Base-by-base conservation (phyloP, 176 grass and related monocot species). In the Urochloa ruziziensis region DNA sequence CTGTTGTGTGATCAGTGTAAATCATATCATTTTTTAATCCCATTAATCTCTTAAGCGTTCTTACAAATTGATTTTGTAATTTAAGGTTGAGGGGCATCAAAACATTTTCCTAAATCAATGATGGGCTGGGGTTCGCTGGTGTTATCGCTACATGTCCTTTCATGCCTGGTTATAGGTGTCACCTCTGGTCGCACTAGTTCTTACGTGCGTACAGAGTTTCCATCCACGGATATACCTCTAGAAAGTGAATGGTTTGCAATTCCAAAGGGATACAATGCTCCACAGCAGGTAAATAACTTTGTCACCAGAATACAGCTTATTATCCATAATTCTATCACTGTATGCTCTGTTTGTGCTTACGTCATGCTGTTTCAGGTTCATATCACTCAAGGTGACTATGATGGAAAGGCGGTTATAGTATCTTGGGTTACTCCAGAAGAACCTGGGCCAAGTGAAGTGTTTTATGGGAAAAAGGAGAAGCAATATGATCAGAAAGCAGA, bases 301-400 rank as follows among this genome's bases (percentile, higher is more conserved):
- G 9, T 52, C 10, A 8, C n/a, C 64, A 15, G 74, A 54, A 81
- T 34, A 32, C 46, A 83, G 58, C 72, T 74, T 21, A 71, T 62
- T 61, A 46, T 15, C n/a, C n/a, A n/a, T 40, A 21, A 13, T 90
- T 29, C 24, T 15, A 53, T 52, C 0, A 1, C 52, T 28, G 32
- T 68, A 18, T 53, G 13, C 37, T 61, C 49, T 82, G 1, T 36
- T 65, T 52, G 76, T 70, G 33, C 27, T 88, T 64, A 42, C 42
- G 30, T 71, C 42, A 29, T 63, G 69, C 25, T 56, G 53, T 74
- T 27, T 47, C 74, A 98, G 96, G 96, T 98, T 72, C 96, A 96
- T 92, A 89, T 98, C 58, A 98, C 91, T 46, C 96, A 98, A 85
- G 96, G 96, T 28, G 96, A 98, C 70, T 98, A 98, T 81, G 93